These are phyloP conservation scores for Cnidoscolus chayamansa DNA, from an alignment of 441 rosid species.

Conservation along the genomic window DNA sequence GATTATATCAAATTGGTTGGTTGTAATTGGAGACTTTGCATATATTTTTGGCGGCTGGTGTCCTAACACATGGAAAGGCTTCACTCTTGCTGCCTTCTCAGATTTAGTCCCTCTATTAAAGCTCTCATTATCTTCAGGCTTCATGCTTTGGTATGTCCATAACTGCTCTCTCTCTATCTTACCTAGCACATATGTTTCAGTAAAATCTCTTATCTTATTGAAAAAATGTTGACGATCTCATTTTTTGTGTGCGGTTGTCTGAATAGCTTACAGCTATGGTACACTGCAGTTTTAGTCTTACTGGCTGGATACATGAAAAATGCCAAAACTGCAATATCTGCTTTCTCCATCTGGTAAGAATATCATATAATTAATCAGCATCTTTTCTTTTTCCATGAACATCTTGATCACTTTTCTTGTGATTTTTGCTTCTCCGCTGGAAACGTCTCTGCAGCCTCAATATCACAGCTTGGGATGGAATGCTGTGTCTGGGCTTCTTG, in stretches of 20 bases:
- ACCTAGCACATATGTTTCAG: too few species aligned
- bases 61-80: too few species aligned
- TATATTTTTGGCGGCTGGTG: too few species aligned
- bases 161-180: too few species aligned
- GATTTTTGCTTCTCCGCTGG: too few species aligned
- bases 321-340: slow-evolving; percentile 42
- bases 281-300: slow-evolving; percentile 45
- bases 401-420: too few species aligned
- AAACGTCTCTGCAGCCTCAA: slow-evolving; percentile 39
- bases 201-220: too few species aligned
- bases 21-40: slow-evolving; percentile 19
- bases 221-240: not conserved
- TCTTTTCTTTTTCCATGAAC: not conserved
- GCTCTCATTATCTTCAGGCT: too few species aligned
- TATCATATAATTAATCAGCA: not conserved
- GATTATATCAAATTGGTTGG: slow-evolving; percentile 31
- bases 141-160: too few species aligned
- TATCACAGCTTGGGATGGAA: slow-evolving; percentile 41
- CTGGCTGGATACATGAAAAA: slow-evolving; percentile 53
- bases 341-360: slow-evolving; percentile 60
- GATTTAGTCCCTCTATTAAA: too few species aligned
- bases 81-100: too few species aligned
- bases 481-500: slow-evolving; percentile 62
- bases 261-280: slow-evolving; percentile 64
- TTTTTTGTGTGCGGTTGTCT: not conserved